Evolutionary conservation across 306 rosid species (phyloP).

Genomic region (Prunus mira): DNA sequence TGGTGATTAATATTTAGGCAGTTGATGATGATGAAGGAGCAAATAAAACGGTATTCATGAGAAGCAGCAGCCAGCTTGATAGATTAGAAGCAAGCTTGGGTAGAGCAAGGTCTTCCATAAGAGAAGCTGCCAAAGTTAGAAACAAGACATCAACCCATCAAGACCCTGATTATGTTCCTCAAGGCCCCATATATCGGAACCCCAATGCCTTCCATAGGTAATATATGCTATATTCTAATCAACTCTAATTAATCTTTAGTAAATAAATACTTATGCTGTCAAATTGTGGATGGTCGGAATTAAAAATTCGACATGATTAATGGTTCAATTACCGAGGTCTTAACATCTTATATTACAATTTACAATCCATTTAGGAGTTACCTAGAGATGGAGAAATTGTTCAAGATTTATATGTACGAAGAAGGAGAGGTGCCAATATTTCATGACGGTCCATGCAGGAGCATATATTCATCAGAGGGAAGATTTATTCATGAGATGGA

Average conservation of each 20-base stretch:
- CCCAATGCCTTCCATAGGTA: slow-evolving; percentile 52
- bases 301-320: too few species aligned
- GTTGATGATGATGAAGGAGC: too few species aligned
- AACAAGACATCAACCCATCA: slow-evolving; percentile 28
- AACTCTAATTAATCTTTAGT: too few species aligned
- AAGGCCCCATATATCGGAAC: slow-evolving; percentile 44
- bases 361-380: slow-evolving; percentile 39
- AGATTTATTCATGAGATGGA: slow-evolving; percentile 53
- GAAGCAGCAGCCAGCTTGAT: slow-evolving; percentile 15
- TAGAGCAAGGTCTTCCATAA: slow-evolving; percentile 40
- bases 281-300: too few species aligned
- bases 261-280: too few species aligned
- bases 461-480: slow-evolving; percentile 52
- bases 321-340: too few species aligned
- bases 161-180: slow-evolving; percentile 54
- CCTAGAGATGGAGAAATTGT: slow-evolving; percentile 54
- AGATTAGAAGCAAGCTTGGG: slow-evolving; percentile 40
- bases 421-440: slow-evolving; percentile 60
- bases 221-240: too few species aligned
- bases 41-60: too few species aligned
- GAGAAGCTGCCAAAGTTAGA: slow-evolving; percentile 39
- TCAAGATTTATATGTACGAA: slow-evolving; percentile 56
- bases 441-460: slow-evolving; percentile 41
- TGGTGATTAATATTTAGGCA: too few species aligned
- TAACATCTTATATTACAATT: too few species aligned